phyloP scores from a whole-genome alignment of 2,329 filamentous ascomycete genomes.

The Magnaporthiopsis rhizophila region DNA sequence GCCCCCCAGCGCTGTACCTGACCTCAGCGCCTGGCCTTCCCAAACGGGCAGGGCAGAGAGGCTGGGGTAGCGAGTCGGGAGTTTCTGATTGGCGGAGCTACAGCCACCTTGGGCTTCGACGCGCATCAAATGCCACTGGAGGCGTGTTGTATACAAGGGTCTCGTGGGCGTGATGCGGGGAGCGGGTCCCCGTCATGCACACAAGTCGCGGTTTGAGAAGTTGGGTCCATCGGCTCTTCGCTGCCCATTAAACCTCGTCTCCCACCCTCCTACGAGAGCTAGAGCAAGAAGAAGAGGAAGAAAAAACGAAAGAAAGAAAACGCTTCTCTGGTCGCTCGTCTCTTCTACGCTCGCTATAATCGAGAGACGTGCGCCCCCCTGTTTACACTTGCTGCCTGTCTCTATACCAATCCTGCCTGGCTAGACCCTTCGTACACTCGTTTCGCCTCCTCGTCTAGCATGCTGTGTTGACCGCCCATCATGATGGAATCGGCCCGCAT shows the following conservation, averaged over 20 bases:
- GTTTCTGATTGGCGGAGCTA: neutral
- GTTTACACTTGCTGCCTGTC: neutral
- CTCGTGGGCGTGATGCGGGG: neutral
- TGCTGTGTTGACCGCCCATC: neutral
- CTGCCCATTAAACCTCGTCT: neutral
- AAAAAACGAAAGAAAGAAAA: neutral
- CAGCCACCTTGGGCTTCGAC: neutral
- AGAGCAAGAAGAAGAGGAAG: neutral
- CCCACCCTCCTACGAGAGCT: neutral
- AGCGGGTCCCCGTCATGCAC: neutral
- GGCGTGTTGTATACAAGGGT: neutral
- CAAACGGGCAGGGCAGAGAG: neutral
- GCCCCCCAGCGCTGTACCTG: neutral
- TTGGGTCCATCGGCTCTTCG: neutral
- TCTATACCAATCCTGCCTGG: neutral
- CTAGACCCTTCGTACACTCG: neutral
- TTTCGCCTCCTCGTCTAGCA: neutral
- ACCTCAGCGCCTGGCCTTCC: neutral
- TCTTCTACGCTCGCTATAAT: neutral
- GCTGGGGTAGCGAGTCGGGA: neutral
- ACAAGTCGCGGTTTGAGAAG: neutral
- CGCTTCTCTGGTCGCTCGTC: neutral
- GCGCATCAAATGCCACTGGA: neutral
- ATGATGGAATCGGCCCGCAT: slow-evolving; percentile 4
- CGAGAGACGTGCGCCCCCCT: neutral